A percentile compares a stretch with the other conserved stretches of the same genome.
Conservation (phyloP, 2,329 filamentous ascomycete species). For the Fusarium pseudograminearum region DNA sequence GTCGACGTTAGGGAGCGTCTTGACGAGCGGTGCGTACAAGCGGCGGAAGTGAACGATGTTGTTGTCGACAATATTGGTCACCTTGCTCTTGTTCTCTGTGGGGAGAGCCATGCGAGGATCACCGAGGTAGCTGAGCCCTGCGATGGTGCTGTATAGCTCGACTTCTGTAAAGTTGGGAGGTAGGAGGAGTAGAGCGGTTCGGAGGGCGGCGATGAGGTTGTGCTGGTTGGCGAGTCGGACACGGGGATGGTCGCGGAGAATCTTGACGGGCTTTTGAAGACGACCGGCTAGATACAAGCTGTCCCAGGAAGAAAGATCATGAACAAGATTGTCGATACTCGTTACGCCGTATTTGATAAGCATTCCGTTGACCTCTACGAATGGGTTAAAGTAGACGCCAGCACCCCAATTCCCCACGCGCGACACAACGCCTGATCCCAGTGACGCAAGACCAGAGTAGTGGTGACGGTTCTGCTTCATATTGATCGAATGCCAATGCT, state of each 20-base stretch:
- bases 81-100: slow-evolving; percentile 91
- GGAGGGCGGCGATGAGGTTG: slow-evolving; percentile 91
- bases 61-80: slow-evolving; percentile 91
- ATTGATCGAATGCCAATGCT: slow-evolving; percentile 98
- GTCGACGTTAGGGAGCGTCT: slow-evolving; percentile 87
- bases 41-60: slow-evolving; percentile 93
- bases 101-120: slow-evolving; percentile 95
- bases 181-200: slow-evolving; percentile 88
- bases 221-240: slow-evolving; percentile 96
- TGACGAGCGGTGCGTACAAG: slow-evolving; percentile 89
- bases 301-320: slow-evolving; percentile 90
- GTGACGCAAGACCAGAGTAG: slow-evolving; percentile 85
- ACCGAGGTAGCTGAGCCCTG: slow-evolving; percentile 91
- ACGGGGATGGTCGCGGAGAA: slow-evolving; percentile 90
- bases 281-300: slow-evolving; percentile 96
- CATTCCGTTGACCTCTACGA: slow-evolving; percentile 92
- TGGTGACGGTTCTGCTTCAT: slow-evolving; percentile 89
- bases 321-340: slow-evolving; percentile 88
- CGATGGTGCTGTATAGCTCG: slow-evolving; percentile 90
- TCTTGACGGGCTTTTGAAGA: slow-evolving; percentile 97
- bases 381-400: slow-evolving; percentile 97
- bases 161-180: slow-evolving; percentile 87
- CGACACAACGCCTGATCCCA: slow-evolving; percentile 88
- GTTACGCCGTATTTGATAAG: slow-evolving; percentile 99
- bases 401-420: slow-evolving; percentile 92